A percentile compares a stretch with the other conserved stretches of the same genome.
These are phyloP conservation scores for Silene latifolia DNA, from an alignment of 148 eudicot species.

Conservation along the genomic window DNA sequence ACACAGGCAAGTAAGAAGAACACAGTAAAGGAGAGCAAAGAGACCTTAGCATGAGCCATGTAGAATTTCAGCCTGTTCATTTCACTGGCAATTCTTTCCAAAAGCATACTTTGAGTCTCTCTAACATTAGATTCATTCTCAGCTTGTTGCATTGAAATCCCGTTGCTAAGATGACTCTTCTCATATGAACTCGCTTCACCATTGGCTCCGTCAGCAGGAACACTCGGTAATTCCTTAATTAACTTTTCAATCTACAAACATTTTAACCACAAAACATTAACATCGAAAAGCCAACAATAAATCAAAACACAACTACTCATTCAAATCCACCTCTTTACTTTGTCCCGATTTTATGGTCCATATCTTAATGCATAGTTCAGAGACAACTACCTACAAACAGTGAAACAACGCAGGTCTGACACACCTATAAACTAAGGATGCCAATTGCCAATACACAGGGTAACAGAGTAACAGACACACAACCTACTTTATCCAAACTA, in stretches of 20 bases:
- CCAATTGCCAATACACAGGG: background rate
- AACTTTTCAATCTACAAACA: constrained; percentile 80
- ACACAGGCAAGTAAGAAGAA: constrained; percentile 1
- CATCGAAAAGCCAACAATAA: background rate
- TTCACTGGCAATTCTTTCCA: constrained; percentile 98
- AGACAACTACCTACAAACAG: background rate
- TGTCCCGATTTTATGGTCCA: background rate
- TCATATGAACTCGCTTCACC: constrained; percentile 43
- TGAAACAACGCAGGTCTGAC: background rate
- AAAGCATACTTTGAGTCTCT: constrained; percentile 98
- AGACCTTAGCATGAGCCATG: constrained; percentile 93
- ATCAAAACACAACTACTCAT: background rate
- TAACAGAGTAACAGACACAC: background rate
- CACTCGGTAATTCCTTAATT: constrained; percentile 90
- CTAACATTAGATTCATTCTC: constrained; percentile 78
- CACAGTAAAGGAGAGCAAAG: constrained; percentile 32
- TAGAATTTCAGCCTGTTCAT: constrained; percentile 96
- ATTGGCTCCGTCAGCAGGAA: constrained; percentile 79
- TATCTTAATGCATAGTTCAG: background rate
- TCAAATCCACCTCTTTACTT: background rate
- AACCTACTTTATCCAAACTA: background rate
- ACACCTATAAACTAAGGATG: background rate
- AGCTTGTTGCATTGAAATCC: constrained; percentile 51
- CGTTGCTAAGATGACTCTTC: constrained; percentile 57
- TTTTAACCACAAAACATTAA: background rate